These are phyloP conservation scores for Dictyostelium brefeldianum DNA, from an alignment of 78 protist species.

Conservation along the genomic window DNA sequence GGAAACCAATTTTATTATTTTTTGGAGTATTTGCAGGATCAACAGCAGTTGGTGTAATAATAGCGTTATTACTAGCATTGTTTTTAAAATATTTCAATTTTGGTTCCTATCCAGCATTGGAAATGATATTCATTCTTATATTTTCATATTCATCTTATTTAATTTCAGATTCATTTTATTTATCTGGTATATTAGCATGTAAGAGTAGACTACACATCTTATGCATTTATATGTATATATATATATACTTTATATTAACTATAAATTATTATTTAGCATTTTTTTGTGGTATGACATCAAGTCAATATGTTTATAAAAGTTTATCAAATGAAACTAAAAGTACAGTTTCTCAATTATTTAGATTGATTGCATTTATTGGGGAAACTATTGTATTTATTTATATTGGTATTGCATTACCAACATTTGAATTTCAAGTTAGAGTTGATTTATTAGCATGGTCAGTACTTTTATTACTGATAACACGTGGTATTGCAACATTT, in stretches of 20 bases:
- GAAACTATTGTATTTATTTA: conserved; percentile 53
- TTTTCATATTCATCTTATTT: conserved; percentile 24
- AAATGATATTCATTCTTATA: conserved; percentile 12
- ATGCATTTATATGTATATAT: too few relatives aligned
- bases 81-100: conserved; percentile 18
- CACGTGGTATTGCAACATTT: conserved; percentile 28
- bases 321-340: conserved; percentile 42
- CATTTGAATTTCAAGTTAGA: not conserved
- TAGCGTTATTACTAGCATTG: not conserved
- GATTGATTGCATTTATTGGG: conserved; percentile 32
- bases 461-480: not conserved
- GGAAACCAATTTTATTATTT: conserved; percentile 52
- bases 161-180: conserved; percentile 27
- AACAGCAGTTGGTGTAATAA: conserved; percentile 11
- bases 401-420: conserved; percentile 53
- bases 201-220: too few relatives aligned
- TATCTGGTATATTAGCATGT: conserved; percentile 54
- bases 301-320: conserved; percentile 12
- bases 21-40: conserved; percentile 4
- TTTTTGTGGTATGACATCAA: conserved; percentile 50
- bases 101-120: conserved; percentile 24
- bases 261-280: conserved; percentile 37
- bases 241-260: too few relatives aligned
- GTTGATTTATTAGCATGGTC: conserved; percentile 23
- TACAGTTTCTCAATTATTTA: conserved; percentile 2